Base-by-base conservation (phyloP, 306 rosid genomes). In the Lathyrus sativus region DNA sequence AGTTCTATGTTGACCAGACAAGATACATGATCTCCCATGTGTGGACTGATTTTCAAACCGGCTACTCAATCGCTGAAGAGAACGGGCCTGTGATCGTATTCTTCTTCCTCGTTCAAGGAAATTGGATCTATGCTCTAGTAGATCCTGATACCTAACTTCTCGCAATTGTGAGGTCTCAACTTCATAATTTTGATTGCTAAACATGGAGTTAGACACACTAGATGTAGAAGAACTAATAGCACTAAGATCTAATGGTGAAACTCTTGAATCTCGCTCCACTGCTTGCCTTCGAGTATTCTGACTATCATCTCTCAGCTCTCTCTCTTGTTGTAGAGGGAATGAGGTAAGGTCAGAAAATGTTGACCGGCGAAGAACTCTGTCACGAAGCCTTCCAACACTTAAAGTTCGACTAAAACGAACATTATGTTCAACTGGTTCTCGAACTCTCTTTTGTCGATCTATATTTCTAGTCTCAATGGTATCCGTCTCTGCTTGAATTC, bases 371-470 rank as follows among this genome's bases (percentile, higher is more conserved):
- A 93, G 96, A 72, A 93, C 97, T 68, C 97, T 90, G 68, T 93
- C 97, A 33, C 97, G 96, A 74, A 93, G 99, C 78, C 99, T 90
- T 74, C 99, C 99, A 74, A 93, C 99, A 75, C 99, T 93, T 24
- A 93, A 75, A 31, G 99, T 90, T 68, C 99, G 82, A 79, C 97
- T 93, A 79, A 90, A 93, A 65, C 85, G 91, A 71, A 88, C 95
- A 76, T 90, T 93, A 28, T 81, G 83, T 3, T 93, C 95, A 70
- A 82, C 88, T 57, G 95, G 99, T 78, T 93, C 97, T 65, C 91
- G 89, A 78, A 79, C 69, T 64, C 87, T 96, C 49, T 72, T 75
- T 50, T 76, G 79, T 49, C 90, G 78, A 68, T 84, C 93, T 56
- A 65, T 63, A 61, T 77, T 76, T 76, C 98, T 87, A 53, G 84